Percentiles rank a stretch among this genome's conserved stretches.
These are phyloP conservation scores for Saksenaea oblongispora DNA, from an alignment of 371 early-diverging fungal genomes.

Conservation along the genomic window DNA sequence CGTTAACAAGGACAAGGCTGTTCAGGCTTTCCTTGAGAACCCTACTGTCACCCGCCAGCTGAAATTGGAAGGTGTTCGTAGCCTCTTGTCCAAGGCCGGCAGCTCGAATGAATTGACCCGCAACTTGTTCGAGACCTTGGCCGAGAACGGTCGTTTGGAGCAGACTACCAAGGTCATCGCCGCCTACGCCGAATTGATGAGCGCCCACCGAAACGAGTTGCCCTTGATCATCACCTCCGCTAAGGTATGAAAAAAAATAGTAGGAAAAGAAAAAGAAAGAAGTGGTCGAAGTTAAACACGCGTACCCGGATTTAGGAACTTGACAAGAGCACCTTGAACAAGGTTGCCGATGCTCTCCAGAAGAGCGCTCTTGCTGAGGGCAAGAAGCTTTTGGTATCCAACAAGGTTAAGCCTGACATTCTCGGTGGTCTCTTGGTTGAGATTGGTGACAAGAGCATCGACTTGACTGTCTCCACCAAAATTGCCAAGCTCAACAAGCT, in stretches of 20 bases:
- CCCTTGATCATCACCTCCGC: conserved; percentile 90
- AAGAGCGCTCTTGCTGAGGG: conserved; percentile 56
- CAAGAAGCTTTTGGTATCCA: conserved; percentile 73
- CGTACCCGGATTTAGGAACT: conserved; percentile 40
- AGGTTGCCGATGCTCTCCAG: conserved; percentile 52
- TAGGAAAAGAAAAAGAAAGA: background rate
- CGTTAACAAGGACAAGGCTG: conserved; percentile 74
- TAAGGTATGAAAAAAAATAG: conserved; percentile 54
- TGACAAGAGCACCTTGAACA: conserved; percentile 53
- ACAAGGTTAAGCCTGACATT: conserved; percentile 93
- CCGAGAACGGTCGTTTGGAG: conserved; percentile 93
- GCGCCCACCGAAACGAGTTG: conserved; percentile 91
- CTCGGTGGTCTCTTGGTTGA: conserved; percentile 96
- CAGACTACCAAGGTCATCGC: conserved; percentile 82
- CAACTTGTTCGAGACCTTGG: conserved; percentile 90
- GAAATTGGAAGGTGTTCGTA: conserved; percentile 78
- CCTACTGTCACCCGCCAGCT: conserved; percentile 80
- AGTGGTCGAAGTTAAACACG: background rate
- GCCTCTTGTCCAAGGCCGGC: conserved; percentile 60
- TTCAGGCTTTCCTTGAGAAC: conserved; percentile 80
- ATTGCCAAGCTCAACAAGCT: conserved; percentile 95
- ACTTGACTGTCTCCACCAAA: conserved; percentile 93
- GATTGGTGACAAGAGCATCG: conserved; percentile 97
- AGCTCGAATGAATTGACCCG: conserved; percentile 78
- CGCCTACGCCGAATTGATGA: conserved; percentile 84